Conservation (phyloP, 73 alveolate species). For the Stentor roeselii region DNA sequence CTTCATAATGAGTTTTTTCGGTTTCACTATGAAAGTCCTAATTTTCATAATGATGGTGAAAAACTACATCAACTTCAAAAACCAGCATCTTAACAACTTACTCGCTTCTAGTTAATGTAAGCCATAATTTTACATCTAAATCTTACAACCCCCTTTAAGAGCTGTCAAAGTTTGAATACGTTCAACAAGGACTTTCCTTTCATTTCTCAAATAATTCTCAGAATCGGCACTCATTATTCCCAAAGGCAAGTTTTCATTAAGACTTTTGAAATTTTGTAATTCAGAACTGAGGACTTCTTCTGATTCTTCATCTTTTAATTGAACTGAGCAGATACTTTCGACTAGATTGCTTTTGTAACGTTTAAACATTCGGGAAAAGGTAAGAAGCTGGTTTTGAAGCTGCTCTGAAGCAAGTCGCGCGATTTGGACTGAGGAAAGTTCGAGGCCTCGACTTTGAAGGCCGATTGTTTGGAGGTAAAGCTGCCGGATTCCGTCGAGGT, state of each 20-base stretch:
- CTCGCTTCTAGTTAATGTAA: too few species aligned
- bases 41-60: too few species aligned
- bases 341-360: background rate
- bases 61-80: too few species aligned
- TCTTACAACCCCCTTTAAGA: too few species aligned
- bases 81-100: too few species aligned
- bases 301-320: background rate
- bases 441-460: background rate
- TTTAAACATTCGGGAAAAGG: background rate
- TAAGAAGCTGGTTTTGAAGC: background rate
- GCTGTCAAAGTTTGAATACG: background rate
- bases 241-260: background rate
- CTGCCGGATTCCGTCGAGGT: background rate
- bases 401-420: background rate
- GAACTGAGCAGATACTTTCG: background rate
- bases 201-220: conserved; percentile 2
- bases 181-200: conserved; percentile 9
- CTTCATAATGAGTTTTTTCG: too few species aligned
- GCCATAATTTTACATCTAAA: too few species aligned
- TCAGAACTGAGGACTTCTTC: background rate
- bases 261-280: background rate
- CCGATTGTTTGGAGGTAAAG: background rate
- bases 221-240: background rate
- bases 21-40: too few species aligned
- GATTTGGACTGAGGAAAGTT: background rate